Evolutionary conservation across 805 yeast genomes (phyloP), one percentile per base, ranked within the genome.

Genomic region (Candida ovalis): DNA sequence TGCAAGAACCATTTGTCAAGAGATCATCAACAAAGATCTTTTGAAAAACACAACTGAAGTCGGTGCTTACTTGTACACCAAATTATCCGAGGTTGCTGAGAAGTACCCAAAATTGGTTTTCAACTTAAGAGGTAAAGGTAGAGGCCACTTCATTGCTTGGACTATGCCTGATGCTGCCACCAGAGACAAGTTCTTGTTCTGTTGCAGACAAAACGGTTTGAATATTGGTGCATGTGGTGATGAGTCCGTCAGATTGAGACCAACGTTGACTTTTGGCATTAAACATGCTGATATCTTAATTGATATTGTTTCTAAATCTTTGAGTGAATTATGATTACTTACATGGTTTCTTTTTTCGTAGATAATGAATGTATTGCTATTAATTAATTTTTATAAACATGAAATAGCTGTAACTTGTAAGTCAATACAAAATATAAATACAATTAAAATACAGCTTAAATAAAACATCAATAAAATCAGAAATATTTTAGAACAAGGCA

Each of bases 141-240:
- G 77, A 57, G 88, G 84, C 48, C 78, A 84, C 19, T 82, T 81
- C 60, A 80, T 82, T 56, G 86, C 88, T 8, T 82, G 82, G 79
- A 84, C 80, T 61, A 67, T 76, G 57, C 71, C 69, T 35, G 62
- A 70, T 40, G 61, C 73, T 8, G 69, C 61, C 17, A 60, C 59
- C 33, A 75, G 88, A 67, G 75, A 76, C 53, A 60, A 68, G 40
- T 68, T 82, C 43, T 69, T 82, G 55, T 55, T 61, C 36, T 60
- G 58, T 12, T 68, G 77, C 61, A 78, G 80, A 59, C 59, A 66
- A 22, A 70, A 71, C 37, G 88, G 88, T 44, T 72, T 82, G 52
- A 82, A 82, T 61, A 76, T 80, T 43, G 88, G 88, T 48, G 88
- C 86, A 21, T 82, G 87, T 64, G 83, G 86, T 48, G 84, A 76